phyloP scores from a whole-genome alignment of 2,329 filamentous ascomycete species.

The Fusarium newnesense region DNA sequence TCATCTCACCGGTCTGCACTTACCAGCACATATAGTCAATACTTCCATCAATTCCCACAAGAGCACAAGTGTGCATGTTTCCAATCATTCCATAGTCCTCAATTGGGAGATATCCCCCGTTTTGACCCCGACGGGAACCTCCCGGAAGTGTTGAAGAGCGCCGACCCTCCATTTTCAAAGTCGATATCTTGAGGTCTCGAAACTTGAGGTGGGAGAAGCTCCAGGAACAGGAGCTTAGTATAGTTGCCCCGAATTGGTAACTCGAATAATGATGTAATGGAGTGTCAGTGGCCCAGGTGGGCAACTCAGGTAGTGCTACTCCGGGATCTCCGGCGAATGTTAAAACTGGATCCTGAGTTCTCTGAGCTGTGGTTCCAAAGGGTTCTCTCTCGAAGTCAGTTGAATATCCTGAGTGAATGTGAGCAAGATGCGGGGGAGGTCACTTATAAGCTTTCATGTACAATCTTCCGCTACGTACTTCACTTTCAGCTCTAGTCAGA shows the following conservation, averaged over 20 bases:
- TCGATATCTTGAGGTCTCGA: not conserved
- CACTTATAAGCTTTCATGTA: slow-evolving; percentile 32
- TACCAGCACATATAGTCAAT: slow-evolving; percentile 83
- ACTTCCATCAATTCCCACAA: slow-evolving; percentile 79
- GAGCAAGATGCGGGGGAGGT: slow-evolving; percentile 22
- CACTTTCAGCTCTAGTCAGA: not conserved
- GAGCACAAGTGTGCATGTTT: slow-evolving; percentile 81
- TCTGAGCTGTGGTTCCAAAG: not conserved
- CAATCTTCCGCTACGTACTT: slow-evolving; percentile 17
- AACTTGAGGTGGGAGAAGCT: not conserved
- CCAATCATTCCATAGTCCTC: slow-evolving; percentile 85
- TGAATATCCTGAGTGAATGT: not conserved
- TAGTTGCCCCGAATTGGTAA: not conserved
- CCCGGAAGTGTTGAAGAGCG: slow-evolving; percentile 48
- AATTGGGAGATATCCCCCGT: slow-evolving; percentile 67
- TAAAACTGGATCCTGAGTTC: slow-evolving; percentile 8
- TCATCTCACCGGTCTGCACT: slow-evolving; percentile 36
- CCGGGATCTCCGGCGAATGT: slow-evolving; percentile 2
- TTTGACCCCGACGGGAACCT: slow-evolving; percentile 48
- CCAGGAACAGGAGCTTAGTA: not conserved
- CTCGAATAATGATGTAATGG: slow-evolving; percentile 39
- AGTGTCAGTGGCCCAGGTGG: slow-evolving; percentile 18
- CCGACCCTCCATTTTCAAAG: slow-evolving; percentile 47
- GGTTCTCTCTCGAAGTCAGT: not conserved
- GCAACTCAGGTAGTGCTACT: not conserved